Evolutionary conservation across 257 asterid species (phyloP).

Genomic region (Echites panduratus): DNA sequence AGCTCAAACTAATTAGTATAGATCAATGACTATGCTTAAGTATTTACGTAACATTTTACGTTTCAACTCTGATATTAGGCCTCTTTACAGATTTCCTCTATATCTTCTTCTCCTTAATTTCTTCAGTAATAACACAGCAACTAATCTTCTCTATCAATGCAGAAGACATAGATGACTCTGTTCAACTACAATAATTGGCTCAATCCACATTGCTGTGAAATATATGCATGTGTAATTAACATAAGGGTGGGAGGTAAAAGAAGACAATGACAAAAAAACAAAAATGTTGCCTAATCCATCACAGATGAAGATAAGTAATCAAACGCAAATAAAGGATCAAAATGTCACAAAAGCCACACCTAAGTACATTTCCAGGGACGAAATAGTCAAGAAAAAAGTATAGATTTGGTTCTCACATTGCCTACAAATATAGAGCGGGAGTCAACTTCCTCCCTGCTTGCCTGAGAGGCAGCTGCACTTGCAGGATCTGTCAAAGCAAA

Average conservation of each 20-base stretch:
- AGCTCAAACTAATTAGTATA: background rate
- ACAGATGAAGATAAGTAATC: background rate
- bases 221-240: background rate
- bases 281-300: background rate
- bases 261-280: background rate
- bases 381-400: background rate
- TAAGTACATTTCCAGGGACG: background rate
- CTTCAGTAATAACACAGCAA: background rate
- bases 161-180: background rate
- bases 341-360: background rate
- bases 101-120: background rate
- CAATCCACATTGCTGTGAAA: background rate
- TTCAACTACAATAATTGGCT: background rate
- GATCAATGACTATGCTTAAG: background rate
- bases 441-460: conserved; percentile 80
- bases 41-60: background rate
- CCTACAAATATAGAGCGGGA: conserved; percentile 86
- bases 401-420: conserved; percentile 52
- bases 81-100: background rate
- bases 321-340: background rate
- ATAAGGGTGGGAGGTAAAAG: background rate
- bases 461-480: conserved; percentile 68
- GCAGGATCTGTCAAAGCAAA: conserved; percentile 56
- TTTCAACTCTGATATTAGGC: background rate
- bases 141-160: background rate